These are phyloP conservation scores for Leccinellum luteum DNA, from an alignment of 768 basidiomycete genomes.

Conservation along the genomic window DNA sequence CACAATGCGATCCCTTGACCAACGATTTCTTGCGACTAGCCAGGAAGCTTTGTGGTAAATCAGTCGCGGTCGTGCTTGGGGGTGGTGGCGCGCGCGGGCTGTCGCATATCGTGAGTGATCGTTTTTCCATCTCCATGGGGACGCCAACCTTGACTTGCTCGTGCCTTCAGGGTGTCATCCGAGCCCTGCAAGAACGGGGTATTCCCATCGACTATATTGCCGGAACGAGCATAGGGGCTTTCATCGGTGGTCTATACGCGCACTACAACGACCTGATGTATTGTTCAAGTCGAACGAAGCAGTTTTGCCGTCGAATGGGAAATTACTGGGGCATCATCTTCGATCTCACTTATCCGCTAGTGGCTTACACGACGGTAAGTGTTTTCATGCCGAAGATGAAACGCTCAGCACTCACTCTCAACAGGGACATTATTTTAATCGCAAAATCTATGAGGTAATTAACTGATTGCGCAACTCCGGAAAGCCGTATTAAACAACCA, in stretches of 20 bases:
- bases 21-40: constrained; percentile 94
- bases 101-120: constrained; percentile 57
- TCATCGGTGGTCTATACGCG: constrained; percentile 94
- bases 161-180: constrained; percentile 73
- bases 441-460: constrained; percentile 84
- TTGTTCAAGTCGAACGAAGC: constrained; percentile 81
- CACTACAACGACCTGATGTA: constrained; percentile 90
- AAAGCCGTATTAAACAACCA: constrained; percentile 3
- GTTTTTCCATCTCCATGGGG: constrained; percentile 7
- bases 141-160: constrained; percentile 5
- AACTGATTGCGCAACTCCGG: not conserved
- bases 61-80: constrained; percentile 91
- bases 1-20: constrained; percentile 74
- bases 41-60: constrained; percentile 85
- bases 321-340: constrained; percentile 93
- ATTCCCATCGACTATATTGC: constrained; percentile 95
- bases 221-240: constrained; percentile 90
- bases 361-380: constrained; percentile 70
- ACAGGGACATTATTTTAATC: constrained; percentile 93
- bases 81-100: constrained; percentile 97
- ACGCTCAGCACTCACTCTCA: constrained; percentile 1
- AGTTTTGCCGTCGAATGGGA: constrained; percentile 88
- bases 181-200: constrained; percentile 86
- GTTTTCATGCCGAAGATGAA: constrained; percentile 1
- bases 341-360: constrained; percentile 81